Evolutionary conservation across 1,284 basidiomycete genomes (phyloP), one percentile per base, ranked within the genome.

Genomic region (Retiboletus flavoniger): DNA sequence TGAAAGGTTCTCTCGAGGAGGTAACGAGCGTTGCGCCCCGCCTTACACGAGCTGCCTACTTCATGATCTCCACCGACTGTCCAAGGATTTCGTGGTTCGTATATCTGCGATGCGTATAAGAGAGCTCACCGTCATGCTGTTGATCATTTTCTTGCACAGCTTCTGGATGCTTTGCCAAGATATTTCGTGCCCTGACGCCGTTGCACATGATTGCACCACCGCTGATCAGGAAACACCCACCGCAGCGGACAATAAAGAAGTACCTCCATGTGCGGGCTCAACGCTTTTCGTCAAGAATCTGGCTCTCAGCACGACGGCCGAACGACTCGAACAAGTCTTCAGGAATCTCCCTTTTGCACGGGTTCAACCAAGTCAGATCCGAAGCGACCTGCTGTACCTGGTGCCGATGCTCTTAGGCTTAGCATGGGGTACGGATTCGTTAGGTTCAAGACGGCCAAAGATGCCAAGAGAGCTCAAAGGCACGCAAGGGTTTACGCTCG

Each of bases 381-480:
- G 0, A 93, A 91, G 63, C 78, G 81, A 7, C 79, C 84, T 1
- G 75, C 70, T 29, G 75, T 75, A 5, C 29, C 62, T 17, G 86
- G 82, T 75, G 54, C 39, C 17, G 68, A 72, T 34, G 57, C 58
- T 6, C 67, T 74, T 16, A 76, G 81, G 41, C 74, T 96, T 39
- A 93, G 91, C 66, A 95, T 97, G 94, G 95, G 95, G 0, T 98
- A 95, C 69, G 96, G 95, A 0, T 99, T 99, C 66, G 83, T 97
- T 32, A 95, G 95, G 3, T 98, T 98, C 77, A 84, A 83, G 68
- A 86, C 85, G 29, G 72, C 73, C 1, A 87, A 90, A 24, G 82
- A 79, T 5, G 95, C 96, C 35, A 78, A 81, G 67, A 82, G 80
- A 55, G 96, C 90, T 92, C 61, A 83, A 84, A 65, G 85, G 85